These are phyloP conservation scores for Dictyostelium firmibasis DNA, from an alignment of 78 protist genomes.

Conservation along the genomic window DNA sequence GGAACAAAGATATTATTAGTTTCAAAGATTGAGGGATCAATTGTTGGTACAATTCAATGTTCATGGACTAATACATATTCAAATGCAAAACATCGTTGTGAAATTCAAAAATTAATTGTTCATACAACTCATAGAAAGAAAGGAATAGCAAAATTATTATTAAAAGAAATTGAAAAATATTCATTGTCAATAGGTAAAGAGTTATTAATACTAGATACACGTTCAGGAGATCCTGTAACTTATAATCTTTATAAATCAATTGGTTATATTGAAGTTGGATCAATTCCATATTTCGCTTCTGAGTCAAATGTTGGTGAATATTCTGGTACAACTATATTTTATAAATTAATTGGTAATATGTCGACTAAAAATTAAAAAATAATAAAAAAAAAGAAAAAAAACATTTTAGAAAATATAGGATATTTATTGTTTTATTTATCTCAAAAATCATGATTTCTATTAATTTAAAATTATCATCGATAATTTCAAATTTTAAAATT, in stretches of 20 bases:
- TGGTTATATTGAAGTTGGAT: neutral
- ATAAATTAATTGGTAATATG: neutral
- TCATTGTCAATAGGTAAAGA: neutral
- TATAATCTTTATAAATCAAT: neutral
- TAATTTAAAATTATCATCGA: no score
- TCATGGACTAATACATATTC: neutral
- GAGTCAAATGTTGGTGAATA: neutral
- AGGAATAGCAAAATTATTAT: neutral
- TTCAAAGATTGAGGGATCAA: neutral
- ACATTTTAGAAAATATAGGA: no score
- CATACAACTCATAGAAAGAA: neutral
- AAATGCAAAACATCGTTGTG: conserved; percentile 13
- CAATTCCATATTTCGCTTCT: neutral
- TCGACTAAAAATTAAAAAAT: neutral
- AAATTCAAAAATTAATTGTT: neutral
- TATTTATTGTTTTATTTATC: no score
- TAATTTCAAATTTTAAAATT: no score
- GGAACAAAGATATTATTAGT: neutral
- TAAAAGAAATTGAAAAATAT: neutral
- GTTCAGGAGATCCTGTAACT: neutral
- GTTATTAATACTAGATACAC: conserved; percentile 4
- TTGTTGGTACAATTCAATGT: neutral
- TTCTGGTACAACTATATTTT: neutral
- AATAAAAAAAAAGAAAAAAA: neutral
- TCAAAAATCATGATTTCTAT: no score